A percentile compares a stretch with the other conserved stretches of the same genome.
phyloP scores from a whole-genome alignment of 495 filamentous ascomycete species.

The Chaetomium tenue region DNA sequence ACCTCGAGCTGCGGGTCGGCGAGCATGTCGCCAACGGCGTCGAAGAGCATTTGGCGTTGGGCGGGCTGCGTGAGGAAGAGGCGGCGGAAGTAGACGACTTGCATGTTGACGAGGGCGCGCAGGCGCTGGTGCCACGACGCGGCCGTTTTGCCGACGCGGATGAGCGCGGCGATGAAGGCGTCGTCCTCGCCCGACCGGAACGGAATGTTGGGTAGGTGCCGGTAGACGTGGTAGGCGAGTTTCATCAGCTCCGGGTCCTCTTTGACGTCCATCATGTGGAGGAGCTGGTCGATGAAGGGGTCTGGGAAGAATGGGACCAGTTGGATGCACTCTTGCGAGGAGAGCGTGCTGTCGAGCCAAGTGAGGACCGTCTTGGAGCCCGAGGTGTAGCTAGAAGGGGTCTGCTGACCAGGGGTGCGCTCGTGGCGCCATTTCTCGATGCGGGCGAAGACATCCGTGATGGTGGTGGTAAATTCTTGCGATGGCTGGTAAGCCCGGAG shows the following conservation, averaged over 20 bases:
- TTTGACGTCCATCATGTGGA: slow-evolving; percentile 99
- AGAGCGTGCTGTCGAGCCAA: slow-evolving; percentile 90
- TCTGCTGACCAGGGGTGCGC: slow-evolving; percentile 84
- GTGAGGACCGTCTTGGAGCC: slow-evolving; percentile 93
- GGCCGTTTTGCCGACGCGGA: slow-evolving; percentile 82
- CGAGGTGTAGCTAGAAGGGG: slow-evolving; percentile 89
- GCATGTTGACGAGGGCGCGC: slow-evolving; percentile 97
- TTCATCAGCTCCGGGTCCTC: slow-evolving; percentile 95
- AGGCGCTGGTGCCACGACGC: slow-evolving; percentile 95
- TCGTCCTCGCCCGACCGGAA: slow-evolving; percentile 82
- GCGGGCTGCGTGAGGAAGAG: slow-evolving; percentile 82
- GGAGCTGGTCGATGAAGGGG: slow-evolving; percentile 80
- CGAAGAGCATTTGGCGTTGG: slow-evolving; percentile 78
- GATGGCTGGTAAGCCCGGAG: slow-evolving; percentile 77
- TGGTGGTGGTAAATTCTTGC: slow-evolving; percentile 67
- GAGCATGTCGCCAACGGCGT: slow-evolving; percentile 90
- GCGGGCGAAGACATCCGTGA: slow-evolving; percentile 72
- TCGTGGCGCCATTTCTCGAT: slow-evolving; percentile 86
- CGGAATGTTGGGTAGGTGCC: slow-evolving; percentile 94
- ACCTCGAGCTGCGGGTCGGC: slow-evolving; percentile 91
- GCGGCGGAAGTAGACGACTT: slow-evolving; percentile 97
- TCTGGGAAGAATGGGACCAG: slow-evolving; percentile 88
- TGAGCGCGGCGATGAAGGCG: slow-evolving; percentile 78
- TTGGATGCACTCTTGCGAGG: slow-evolving; percentile 88
- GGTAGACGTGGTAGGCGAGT: slow-evolving; percentile 94